phyloP scores from a whole-genome alignment of 495 filamentous ascomycete genomes.

The Annulohypoxylon nitens region DNA sequence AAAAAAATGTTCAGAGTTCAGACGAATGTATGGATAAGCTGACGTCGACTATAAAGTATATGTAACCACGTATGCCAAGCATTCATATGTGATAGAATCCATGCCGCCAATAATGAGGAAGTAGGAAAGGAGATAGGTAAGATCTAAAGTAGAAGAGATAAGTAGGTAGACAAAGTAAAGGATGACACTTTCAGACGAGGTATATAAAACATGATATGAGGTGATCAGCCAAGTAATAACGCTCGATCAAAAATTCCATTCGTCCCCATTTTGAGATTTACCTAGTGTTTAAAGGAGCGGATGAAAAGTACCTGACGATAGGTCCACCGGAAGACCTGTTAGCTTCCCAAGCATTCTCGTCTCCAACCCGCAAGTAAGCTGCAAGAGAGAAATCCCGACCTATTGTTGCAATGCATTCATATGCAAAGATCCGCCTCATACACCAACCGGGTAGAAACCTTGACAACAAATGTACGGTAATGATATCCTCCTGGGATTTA shows the following conservation, averaged over 20 bases:
- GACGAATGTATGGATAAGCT: slow-evolving; percentile 8
- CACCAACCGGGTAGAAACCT: slow-evolving; percentile 22
- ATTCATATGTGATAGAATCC: slow-evolving; percentile 32
- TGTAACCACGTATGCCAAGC: slow-evolving; percentile 32
- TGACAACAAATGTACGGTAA: slow-evolving; percentile 42
- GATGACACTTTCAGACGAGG: neutral
- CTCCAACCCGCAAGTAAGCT: slow-evolving; percentile 27
- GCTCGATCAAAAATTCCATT: slow-evolving; percentile 8
- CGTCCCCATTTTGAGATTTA: slow-evolving; percentile 28
- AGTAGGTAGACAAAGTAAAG: neutral
- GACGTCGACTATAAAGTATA: slow-evolving; percentile 27
- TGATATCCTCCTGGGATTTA: slow-evolving; percentile 23
- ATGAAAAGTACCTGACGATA: slow-evolving; percentile 17
- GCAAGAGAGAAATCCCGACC: slow-evolving; percentile 32
- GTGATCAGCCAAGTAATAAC: slow-evolving; percentile 5
- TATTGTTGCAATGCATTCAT: slow-evolving; percentile 35
- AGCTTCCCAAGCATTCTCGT: slow-evolving; percentile 20
- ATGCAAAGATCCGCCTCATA: slow-evolving; percentile 33
- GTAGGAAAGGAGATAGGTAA: slow-evolving; percentile 21
- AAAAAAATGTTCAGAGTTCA: slow-evolving; percentile 1
- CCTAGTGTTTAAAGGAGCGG: slow-evolving; percentile 15
- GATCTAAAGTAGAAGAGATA: slow-evolving; percentile 12
- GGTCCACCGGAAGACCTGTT: slow-evolving; percentile 14
- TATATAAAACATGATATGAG: slow-evolving; percentile 4
- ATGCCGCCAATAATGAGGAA: neutral